Evolutionary conservation across 441 rosid genomes (phyloP).

Genomic region (Euphorbia corollata): DNA sequence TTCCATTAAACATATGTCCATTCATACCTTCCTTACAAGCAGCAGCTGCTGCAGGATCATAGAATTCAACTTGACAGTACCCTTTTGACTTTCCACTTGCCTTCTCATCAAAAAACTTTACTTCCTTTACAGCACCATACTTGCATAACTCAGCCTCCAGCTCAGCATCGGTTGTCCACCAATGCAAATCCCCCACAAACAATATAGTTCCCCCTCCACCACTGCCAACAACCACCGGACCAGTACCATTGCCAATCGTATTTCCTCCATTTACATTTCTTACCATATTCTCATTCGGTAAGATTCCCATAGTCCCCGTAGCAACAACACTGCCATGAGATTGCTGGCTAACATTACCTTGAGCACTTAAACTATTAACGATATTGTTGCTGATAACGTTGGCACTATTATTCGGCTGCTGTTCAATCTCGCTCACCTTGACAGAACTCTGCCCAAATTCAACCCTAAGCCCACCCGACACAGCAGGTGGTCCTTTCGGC

Average conservation of each 20-base stretch:
- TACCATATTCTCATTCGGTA: constrained; percentile 1
- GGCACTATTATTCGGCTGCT: neutral
- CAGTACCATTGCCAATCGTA: constrained; percentile 30
- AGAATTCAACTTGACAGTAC: constrained; percentile 85
- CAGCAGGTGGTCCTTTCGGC: neutral
- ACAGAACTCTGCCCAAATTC: constrained; percentile 4
- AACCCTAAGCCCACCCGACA: constrained; percentile 13
- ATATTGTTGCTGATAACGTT: neutral
- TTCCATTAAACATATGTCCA: constrained; percentile 60
- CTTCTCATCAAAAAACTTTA: constrained; percentile 88
- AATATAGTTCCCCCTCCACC: constrained; percentile 52
- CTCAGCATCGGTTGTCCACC: constrained; percentile 93
- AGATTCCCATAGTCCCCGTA: constrained; percentile 2
- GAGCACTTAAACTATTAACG: neutral
- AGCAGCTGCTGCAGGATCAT: constrained; percentile 59
- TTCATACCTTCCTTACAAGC: constrained; percentile 81
- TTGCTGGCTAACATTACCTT: neutral
- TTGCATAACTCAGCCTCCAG: constrained; percentile 63
- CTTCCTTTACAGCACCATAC: constrained; percentile 67
- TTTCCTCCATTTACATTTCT: constrained; percentile 17
- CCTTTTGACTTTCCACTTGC: constrained; percentile 91
- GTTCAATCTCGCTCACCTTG: neutral
- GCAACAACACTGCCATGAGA: constrained; percentile 4
- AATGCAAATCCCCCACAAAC: constrained; percentile 82
- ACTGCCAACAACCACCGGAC: constrained; percentile 26